Evolutionary conservation across 2,329 filamentous ascomycete genomes (phyloP), one percentile per base, ranked within the genome.

Genomic region (Cordyceps farinosa): DNA sequence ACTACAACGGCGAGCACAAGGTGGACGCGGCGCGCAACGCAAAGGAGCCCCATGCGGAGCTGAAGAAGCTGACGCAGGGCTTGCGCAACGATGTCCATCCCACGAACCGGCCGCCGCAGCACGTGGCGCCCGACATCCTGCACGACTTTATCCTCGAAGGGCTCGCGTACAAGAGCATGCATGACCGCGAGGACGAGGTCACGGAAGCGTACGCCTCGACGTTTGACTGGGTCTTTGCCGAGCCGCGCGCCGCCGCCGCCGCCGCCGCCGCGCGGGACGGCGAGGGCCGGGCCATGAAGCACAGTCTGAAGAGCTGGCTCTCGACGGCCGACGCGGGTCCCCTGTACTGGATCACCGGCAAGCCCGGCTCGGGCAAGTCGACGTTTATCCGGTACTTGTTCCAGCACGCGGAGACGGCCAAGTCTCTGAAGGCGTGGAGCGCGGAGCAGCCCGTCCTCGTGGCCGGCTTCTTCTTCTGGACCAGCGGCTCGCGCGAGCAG

Each of bases 391-490:
- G 77, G 27, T 74, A 75, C 42, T 69, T 78, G 13, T 71, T 68
- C 0, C 67, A 70, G 3, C 71, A 75, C 27, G 47, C 54, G 0
- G 42, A 32, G 2, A 66, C 67, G 0, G 29, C 67, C 40, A 4
- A 66, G 10, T 55, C 64, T 6, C 65, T 73, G 8, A 65, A 61
- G 1, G 17, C 40, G 1, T 78, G 75, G 76, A 36, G 38, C 36
- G 68, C 74, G 0, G 64, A 48, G 0, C 63, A 47, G 58, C 70
- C 70, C 0, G 67, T 75, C 2, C 72, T 70, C 2, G 74, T 72
- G 0, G 76, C 77, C 0, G 74, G 71, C 0, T 81, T 77, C 68
- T 82, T 79, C 65, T 80, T 82, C 63, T 82, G 79, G 79, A 78
- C 74, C 2, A 76, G 74, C 22, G 77, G 76, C 4, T 75, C 74